Evolutionary conservation across 805 yeast genomes (phyloP), one percentile per base, ranked within the genome.

Genomic region (Wickerhamiella brachini): DNA sequence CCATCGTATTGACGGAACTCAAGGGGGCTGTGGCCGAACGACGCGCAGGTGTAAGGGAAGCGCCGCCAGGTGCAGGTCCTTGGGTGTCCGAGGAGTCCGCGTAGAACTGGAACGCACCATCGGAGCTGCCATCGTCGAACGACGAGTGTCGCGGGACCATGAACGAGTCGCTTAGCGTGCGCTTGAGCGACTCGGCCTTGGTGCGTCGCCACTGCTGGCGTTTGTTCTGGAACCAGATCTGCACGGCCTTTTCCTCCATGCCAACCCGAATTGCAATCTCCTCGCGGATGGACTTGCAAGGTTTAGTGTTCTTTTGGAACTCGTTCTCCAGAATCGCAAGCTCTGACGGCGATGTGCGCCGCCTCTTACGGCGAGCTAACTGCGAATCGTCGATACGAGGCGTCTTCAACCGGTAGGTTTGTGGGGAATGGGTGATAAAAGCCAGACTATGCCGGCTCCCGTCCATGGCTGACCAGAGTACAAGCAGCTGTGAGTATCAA

Each of bases 241-340:
- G 98, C 37, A 93, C 95, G 1, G 97, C 95, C 66, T 89, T 87
- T 66, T 89, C 97, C n/a, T 90, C 79, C 97, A 93, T 93, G 58
- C 80, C 81, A 42, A 93, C 94, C 56, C 73, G 77, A 29, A 70
- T 66, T 4, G 97, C 95, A 57, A 93, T 85, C 56, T 81, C 84
- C 44, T 78, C 72, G 58, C 97, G 78, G 62, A 83, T 75, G 45
- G 74, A 68, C 64, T 81, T 83, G 63, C 83, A 82, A 45, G 98
- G 98, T 48, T 95, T 86, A 44, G 80, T 72, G 53, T 95, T 88
- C 47, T 70, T 63, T 48, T 74, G 74, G 62, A 90, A 93, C 69
- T 88, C 95, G 38, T 73, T 68, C 66, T 88, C 93, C 53, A 93
- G 75, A 49, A 93, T 79, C 23, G 82, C 73, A 56, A 90, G 74